These are phyloP conservation scores for Dianthus caryophyllus DNA, from an alignment of 148 eudicot genomes.

Conservation along the genomic window DNA sequence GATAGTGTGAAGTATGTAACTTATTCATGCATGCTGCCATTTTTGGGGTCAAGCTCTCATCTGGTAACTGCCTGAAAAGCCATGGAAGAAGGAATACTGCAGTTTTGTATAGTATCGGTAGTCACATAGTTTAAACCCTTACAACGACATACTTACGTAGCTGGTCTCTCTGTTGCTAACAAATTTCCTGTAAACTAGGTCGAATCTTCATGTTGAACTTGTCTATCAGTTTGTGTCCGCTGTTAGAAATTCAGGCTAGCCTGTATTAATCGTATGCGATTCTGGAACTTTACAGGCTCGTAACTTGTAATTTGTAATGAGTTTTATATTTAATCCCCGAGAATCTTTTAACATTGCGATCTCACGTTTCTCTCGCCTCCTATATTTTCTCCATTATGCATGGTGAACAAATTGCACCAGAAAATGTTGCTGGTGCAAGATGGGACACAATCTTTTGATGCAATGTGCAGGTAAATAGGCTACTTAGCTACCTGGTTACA, in stretches of 20 bases:
- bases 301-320: conserved; percentile 17
- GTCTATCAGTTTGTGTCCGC: conserved; percentile 5
- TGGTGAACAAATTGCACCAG: background rate
- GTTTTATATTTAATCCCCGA: background rate
- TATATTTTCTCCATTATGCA: background rate
- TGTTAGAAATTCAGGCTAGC: conserved; percentile 11
- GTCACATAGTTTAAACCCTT: conserved; percentile 13
- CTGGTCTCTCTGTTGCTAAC: conserved; percentile 19
- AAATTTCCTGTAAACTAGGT: conserved; percentile 13
- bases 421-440: background rate
- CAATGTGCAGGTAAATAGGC: background rate
- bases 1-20: conserved; percentile 97
- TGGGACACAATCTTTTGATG: background rate
- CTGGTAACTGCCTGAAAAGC: conserved; percentile 50
- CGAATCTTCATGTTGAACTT: conserved; percentile 14
- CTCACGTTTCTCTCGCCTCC: background rate
- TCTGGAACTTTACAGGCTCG: conserved; percentile 8
- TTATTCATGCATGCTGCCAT: conserved; percentile 91
- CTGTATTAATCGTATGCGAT: conserved; percentile 6
- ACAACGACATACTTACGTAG: conserved; percentile 12
- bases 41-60: conserved; percentile 60
- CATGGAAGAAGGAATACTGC: conserved; percentile 15
- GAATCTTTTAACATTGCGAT: background rate
- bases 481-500: no score
- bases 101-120: conserved; percentile 48